Conservation (phyloP, 129 eudicot species). For the Kitagawia praeruptora region DNA sequence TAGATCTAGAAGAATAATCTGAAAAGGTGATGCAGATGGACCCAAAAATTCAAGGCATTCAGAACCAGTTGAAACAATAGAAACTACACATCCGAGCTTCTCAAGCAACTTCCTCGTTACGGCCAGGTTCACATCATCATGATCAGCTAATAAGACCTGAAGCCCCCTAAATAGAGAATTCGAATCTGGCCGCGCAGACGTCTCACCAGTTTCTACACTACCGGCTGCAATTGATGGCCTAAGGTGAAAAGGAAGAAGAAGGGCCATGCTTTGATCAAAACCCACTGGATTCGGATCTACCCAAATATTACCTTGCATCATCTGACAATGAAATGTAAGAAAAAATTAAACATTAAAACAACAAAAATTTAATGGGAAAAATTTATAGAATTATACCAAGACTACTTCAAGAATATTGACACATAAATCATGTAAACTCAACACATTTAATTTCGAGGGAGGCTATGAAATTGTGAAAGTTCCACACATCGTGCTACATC, state of each 20-base stretch:
- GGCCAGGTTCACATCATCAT: constrained; percentile 55
- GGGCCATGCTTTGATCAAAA: constrained; percentile 33
- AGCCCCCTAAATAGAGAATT: constrained; percentile 54
- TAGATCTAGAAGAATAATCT: constrained; percentile 55
- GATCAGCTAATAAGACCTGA: constrained; percentile 67
- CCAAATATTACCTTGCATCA: constrained; percentile 55
- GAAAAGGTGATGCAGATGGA: constrained; percentile 27
- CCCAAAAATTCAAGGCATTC: constrained; percentile 55
- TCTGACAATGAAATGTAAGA: constrained; percentile 1
- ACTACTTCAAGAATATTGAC: neutral
- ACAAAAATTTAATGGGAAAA: neutral
- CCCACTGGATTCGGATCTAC: constrained; percentile 31
- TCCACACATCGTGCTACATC: neutral
- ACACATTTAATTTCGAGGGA: neutral
- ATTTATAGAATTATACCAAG: neutral
- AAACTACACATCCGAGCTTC: constrained; percentile 62
- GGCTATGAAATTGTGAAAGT: neutral
- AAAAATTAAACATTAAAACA: neutral
- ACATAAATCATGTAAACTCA: neutral
- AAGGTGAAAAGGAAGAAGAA: constrained; percentile 31
- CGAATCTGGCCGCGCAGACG: constrained; percentile 36
- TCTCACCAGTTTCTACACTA: constrained; percentile 35
- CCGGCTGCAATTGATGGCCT: constrained; percentile 23
- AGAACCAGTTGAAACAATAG: constrained; percentile 48
- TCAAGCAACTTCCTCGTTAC: constrained; percentile 65